Base-by-base conservation (phyloP, 2,329 filamentous ascomycete genomes). In the Hypoxylon sp. region DNA sequence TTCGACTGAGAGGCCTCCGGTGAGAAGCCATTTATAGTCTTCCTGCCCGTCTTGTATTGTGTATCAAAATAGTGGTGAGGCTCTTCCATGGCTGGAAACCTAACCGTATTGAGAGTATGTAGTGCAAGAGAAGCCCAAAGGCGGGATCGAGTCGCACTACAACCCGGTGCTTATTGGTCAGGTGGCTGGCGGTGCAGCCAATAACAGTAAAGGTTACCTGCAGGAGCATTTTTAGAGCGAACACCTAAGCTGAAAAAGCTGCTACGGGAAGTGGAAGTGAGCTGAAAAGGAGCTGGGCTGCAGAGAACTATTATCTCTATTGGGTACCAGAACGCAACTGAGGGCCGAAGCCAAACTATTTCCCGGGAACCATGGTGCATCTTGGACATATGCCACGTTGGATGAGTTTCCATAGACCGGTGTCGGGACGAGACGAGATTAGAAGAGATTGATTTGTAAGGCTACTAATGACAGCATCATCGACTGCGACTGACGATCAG, bases 231-330 rank as follows among this genome's bases (percentile, higher is more conserved):
- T 42, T 55, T 71, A 70, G 68, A 66, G 71, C 53, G 67, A 68
- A 65, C 62, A 55, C 45, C 6, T 55, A 58, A 67, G 71, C 71
- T 74, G 72, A 73, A 75, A 73, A 63, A 58, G 66, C 54, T 61
- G 63, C 28, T 20, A 64, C 52, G 67, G 67, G 61, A 50, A 61
- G 44, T 70, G 55, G 32, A 63, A 28, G 61, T 42, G 57, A 74
- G 72, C 72, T 74, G 72, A 74, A 75, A 75, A 64, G 46, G 48
- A 69, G 51, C 68, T 55, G 60, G 63, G 62, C 62, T 70, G 69
- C 70, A 62, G 61, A 65, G 68, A 72, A 74, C 71, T 70, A 72
- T 65, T 68, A 51, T 62, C 55, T 68, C 62, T 32, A 75, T 75
- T 74, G 73, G 73, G 40, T 54, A 57, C 18, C 59, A 38, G 42